A percentile compares a stretch with the other conserved stretches of the same genome.
Evolutionary conservation across 1,139 yeast genomes (phyloP).

Genomic region (Scheffersomyces lignicola): DNA sequence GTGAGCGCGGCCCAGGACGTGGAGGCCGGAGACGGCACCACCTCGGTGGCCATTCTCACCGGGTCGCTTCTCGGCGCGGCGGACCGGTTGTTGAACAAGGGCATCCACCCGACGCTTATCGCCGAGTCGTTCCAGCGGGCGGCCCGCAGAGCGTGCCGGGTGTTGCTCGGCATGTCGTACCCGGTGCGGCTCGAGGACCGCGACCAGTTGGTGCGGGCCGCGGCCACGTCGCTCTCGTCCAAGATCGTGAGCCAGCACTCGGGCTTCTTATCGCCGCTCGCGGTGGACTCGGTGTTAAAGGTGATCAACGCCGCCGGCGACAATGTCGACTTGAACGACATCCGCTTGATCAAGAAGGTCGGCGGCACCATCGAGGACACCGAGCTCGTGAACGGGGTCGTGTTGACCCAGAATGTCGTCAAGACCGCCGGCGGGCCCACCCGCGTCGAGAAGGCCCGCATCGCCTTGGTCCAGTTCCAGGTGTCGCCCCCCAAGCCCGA

Average conservation of each 20-base stretch:
- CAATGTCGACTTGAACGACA: constrained; percentile 85
- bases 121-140: constrained; percentile 96
- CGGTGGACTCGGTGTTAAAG: constrained; percentile 89
- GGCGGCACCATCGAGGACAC: constrained; percentile 99
- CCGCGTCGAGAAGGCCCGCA: constrained; percentile 88
- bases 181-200: constrained; percentile 73
- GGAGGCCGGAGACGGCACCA: constrained; percentile 99
- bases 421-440: constrained; percentile 96
- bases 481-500: constrained; percentile 99
- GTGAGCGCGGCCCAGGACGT: constrained; percentile 97
- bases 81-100: constrained; percentile 81
- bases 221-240: constrained; percentile 88
- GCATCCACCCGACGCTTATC: constrained; percentile 93
- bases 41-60: constrained; percentile 92
- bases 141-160: constrained; percentile 82
- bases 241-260: constrained; percentile 95
- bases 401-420: constrained; percentile 84
- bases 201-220: constrained; percentile 85
- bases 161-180: constrained; percentile 81
- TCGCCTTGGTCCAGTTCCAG: constrained; percentile 93
- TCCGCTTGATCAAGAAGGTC: constrained; percentile 85
- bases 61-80: constrained; percentile 96
- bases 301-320: constrained; percentile 53
- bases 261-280: constrained; percentile 81
- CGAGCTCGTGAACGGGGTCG: constrained; percentile 89